phyloP scores from a whole-genome alignment of 129 eudicot genomes.

The Centrapalus pauciflorus region DNA sequence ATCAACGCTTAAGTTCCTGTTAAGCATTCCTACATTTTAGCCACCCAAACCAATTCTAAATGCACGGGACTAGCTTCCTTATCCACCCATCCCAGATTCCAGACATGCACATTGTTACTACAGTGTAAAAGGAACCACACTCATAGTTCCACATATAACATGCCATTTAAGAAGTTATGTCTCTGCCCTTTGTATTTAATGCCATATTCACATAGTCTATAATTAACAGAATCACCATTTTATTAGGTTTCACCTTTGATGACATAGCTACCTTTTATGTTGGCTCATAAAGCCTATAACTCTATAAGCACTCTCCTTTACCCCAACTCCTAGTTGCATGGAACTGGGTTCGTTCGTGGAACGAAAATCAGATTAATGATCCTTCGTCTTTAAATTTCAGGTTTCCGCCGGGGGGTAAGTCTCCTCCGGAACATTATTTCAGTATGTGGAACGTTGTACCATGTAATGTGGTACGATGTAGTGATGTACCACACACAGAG shows the following conservation, averaged over 20 bases:
- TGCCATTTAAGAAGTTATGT: neutral
- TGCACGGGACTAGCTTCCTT: neutral
- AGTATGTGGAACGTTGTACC: no score
- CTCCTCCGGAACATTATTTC: no score
- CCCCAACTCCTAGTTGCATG: no score
- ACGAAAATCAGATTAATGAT: no score
- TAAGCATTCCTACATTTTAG: neutral
- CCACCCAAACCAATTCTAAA: neutral
- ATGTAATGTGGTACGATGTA: no score
- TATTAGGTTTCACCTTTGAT: neutral
- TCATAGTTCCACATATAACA: neutral
- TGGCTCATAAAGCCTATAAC: slow-evolving; percentile 1
- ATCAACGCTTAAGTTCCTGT: neutral
- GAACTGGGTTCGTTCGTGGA: no score
- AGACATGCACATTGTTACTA: neutral
- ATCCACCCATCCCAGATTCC: no score
- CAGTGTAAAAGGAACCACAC: neutral
- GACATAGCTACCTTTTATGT: neutral
- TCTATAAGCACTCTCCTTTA: no score
- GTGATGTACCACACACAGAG: no score
- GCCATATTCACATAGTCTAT: neutral
- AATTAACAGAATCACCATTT: neutral
- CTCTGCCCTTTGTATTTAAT: neutral
- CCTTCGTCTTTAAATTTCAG: no score
- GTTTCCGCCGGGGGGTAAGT: no score